These are phyloP conservation scores for Starmerella geochares DNA, from an alignment of 805 yeast species.

Conservation along the genomic window DNA sequence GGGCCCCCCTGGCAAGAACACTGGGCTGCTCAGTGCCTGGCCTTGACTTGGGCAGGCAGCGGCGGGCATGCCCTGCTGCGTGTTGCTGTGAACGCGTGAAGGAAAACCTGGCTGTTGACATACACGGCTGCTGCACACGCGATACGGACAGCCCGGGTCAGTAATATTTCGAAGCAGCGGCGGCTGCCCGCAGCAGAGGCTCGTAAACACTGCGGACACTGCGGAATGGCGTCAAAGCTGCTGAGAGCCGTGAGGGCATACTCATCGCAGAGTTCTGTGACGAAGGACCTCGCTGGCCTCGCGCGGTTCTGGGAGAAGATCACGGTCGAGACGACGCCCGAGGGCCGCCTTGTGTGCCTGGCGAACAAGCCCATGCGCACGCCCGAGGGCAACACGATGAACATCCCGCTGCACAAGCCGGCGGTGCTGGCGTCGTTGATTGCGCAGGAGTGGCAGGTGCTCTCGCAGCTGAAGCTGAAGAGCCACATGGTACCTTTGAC, in stretches of 20 bases:
- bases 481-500: conserved; percentile 79
- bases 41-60: too few species aligned
- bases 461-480: conserved; percentile 55
- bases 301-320: conserved; percentile 76
- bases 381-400: conserved; percentile 63
- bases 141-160: background rate
- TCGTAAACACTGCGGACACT: too few species aligned
- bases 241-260: background rate
- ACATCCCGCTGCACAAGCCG: conserved; percentile 44
- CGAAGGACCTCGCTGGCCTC: conserved; percentile 5
- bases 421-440: conserved; percentile 58
- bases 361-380: conserved; percentile 74
- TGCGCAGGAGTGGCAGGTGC: conserved; percentile 76
- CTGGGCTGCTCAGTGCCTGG: too few species aligned
- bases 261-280: background rate
- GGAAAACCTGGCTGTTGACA: too few species aligned
- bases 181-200: background rate
- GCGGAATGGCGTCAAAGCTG: background rate
- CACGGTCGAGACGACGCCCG: conserved; percentile 33
- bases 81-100: too few species aligned
- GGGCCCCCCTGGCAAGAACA: too few species aligned
- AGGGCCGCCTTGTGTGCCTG: conserved; percentile 45
- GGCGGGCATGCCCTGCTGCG: too few species aligned
- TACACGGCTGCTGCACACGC: too few species aligned
- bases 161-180: background rate